Percentiles rank a stretch among this genome's conserved stretches.
These are phyloP conservation scores for Paramecium tetraurelia DNA, from an alignment of 73 alveolate species.

Conservation along the genomic window DNA sequence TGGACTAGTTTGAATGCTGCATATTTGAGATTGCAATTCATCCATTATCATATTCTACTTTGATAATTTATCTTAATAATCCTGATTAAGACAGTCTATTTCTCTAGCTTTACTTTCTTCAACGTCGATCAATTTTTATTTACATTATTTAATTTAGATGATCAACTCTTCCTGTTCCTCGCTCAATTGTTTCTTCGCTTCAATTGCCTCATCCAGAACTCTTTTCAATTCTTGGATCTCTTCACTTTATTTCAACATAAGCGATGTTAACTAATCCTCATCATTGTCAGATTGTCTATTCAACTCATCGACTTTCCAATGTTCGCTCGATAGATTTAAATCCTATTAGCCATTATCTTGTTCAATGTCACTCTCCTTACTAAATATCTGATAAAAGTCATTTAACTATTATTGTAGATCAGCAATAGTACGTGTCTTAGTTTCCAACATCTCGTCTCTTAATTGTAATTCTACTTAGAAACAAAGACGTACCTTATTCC, in stretches of 20 bases:
- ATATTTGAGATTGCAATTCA: not conserved
- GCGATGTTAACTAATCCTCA: not conserved
- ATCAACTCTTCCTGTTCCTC: not conserved
- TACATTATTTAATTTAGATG: not conserved
- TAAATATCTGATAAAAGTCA: not conserved
- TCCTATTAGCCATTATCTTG: not conserved
- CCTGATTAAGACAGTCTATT: not conserved
- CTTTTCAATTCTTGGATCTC: not conserved
- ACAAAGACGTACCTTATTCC: not conserved
- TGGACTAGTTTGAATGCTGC: not conserved
- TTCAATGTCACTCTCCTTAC: not conserved
- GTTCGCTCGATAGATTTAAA: not conserved
- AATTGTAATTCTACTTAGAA: not conserved
- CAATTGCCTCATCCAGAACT: not conserved
- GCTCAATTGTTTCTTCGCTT: not conserved
- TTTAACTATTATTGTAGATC: not conserved
- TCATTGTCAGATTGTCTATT: not conserved
- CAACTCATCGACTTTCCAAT: not conserved
- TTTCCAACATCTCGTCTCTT: not conserved
- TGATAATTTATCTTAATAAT: not conserved
- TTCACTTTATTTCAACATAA: not conserved
- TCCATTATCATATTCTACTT: slow-evolving; percentile 12
- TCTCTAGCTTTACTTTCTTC: not conserved
- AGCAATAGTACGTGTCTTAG: not conserved
- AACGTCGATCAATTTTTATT: not conserved